Evolutionary conservation across 345 rosid species (phyloP), one percentile per base, ranked within the genome.

Genomic region (Eucalyptus cloeziana): DNA sequence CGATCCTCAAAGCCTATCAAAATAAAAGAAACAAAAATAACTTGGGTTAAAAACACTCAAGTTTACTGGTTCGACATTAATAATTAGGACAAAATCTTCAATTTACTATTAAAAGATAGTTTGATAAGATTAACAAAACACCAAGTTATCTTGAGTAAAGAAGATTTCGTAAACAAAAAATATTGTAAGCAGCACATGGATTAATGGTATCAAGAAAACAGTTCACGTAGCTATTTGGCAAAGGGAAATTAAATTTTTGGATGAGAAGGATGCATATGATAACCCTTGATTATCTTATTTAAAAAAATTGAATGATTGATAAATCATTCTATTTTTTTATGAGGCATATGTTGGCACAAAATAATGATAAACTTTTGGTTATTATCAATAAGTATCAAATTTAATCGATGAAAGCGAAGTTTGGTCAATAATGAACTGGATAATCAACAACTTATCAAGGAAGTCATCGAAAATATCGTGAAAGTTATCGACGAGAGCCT

Each of bases 371-470:
- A 67, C 6, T 67, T n/a, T 64, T n/a, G 21, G 37, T 64, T 64
- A 14, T 64, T 64, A n/a, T 64, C 10, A 15, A n/a, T 14, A 64
- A 64, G 19, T 64, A n/a, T n/a, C 37, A 14, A 8, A 67, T 67
- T n/a, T 67, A n/a, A 15, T 2, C 6, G 1, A 15, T 67, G 40
- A 67, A 15, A 67, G 16, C 2, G 0, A 4, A 13, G 40, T n/a
- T 64, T 64, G 40, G 6, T 67, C 40, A 15, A 31, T 1, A 64
- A 31, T 67, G 22, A 67, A 67, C 3, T 9, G 3, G 16, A 67
- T 31, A 8, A 69, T 31, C 80, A 21, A 69, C 44, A 69, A 17
- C 24, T 17, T 5, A 1, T 2, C 1, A 8, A 0, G 44, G 6
- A 69, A 31, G 44, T 33, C 80, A 69, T 17, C 1, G 3, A 69